Base-by-base conservation (phyloP, 352 stramenopile genomes). In the Globisporangium acanthophoron region DNA sequence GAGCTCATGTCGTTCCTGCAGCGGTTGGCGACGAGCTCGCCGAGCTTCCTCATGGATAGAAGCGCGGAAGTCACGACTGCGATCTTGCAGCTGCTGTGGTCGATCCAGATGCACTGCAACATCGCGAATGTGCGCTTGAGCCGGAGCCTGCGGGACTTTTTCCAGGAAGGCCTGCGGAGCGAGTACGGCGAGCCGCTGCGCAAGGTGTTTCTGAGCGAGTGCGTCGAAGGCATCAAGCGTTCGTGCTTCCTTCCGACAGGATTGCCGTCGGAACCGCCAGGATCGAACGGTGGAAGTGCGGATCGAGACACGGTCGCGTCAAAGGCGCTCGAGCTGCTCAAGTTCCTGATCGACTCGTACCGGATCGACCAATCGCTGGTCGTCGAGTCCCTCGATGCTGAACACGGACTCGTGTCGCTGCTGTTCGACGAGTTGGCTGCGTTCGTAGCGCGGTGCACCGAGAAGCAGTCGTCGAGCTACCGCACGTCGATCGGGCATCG, bases 291-390 rank as follows among this genome's bases (percentile, higher is more conserved):
- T 24, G 12, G 46, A 56, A 65, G 43, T 37, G 57, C 53, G 37
- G 67, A 61, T n/a, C 80, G 73, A 44, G 71, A 79, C 45, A 65
- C 62, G 6, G 68, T 70, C 27, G 77, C 79, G 2, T 90, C 80
- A 12, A 90, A 90, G 39, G 79, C 85, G 6, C 67, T 93, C 52
- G 86, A 96, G 56, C 59, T 93, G 45, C 71, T 96, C 15, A 90
- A 92, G 61, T 91, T 96, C 40, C 57, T 96, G n/a, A 86, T 96
- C 33, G 82, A 93, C 52, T 91, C 86, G 16, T 92, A 94, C 52
- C 74, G 79, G 44, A 70, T 78, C 24, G 81, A 92, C 41, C 78
- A 90, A 53, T 65, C 76, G 18, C 54, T 71, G 1, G 70, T 94
- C 1, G 76, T 94, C 27, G 80, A 92, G 59, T 76, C 85, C 1